Evolutionary conservation across 495 filamentous ascomycete species (phyloP).

Genomic region (Pseudotulostoma volvatum): DNA sequence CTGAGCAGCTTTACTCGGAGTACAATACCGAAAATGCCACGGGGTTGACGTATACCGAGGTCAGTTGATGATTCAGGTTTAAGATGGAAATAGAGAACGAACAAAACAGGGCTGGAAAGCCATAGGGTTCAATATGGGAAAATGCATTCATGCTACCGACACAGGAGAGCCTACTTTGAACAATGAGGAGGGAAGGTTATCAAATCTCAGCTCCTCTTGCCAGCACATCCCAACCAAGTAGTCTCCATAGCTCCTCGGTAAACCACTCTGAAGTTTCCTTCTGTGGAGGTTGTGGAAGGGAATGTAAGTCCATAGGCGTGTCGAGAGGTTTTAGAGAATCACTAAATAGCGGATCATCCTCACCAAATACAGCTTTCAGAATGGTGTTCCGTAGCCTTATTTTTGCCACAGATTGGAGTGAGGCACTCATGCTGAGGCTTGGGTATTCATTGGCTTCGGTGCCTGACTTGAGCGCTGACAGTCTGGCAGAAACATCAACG

Average conservation of each 20-base stretch:
- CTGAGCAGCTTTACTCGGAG: no score
- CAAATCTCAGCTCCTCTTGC: neutral
- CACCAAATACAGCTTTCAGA: conserved; percentile 24
- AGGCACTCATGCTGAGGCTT: conserved; percentile 1
- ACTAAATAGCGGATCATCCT: conserved; percentile 15
- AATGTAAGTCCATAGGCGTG: conserved; percentile 7
- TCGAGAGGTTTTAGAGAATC: conserved; percentile 11
- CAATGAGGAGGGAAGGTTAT: neutral
- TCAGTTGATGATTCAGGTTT: neutral
- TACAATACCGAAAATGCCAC: no score
- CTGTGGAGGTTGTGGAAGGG: conserved; percentile 1
- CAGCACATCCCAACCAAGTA: conserved; percentile 33
- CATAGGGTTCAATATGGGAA: no score
- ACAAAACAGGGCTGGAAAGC: no score
- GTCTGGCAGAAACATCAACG: conserved; percentile 5
- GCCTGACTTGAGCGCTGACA: neutral
- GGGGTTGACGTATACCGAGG: no score
- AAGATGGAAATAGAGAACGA: no score
- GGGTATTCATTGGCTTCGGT: neutral
- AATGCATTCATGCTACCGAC: no score
- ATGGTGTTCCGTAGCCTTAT: conserved; percentile 25
- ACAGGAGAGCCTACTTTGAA: no score
- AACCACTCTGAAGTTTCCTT: conserved; percentile 27
- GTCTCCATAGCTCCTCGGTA: conserved; percentile 29
- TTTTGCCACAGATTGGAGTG: conserved; percentile 14